Base-by-base conservation (phyloP, 148 eudicot genomes). In the Silene uniflora region DNA sequence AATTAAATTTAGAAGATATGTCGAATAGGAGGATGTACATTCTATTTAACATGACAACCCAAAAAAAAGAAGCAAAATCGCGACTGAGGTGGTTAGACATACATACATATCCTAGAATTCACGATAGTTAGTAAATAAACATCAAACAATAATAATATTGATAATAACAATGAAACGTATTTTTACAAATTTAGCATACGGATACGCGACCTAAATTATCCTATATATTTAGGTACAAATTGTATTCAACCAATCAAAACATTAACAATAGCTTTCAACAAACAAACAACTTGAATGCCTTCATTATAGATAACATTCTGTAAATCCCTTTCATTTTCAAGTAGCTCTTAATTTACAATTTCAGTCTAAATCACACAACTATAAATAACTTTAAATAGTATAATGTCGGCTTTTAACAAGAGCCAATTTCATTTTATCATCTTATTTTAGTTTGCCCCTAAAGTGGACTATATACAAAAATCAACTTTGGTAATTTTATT, bases 381-480 rank as follows among this genome's bases (percentile, higher is more conserved):
- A 0, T 52, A 52, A 52, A 52, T 52, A 7, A 52, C 3, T 52
- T 12, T 52, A 11, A 52, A 52, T 62, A 62, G 3, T 62, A 62
- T 24, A 75, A 8, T 29, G 59, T 39, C 19, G 71, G 62, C 61
- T n/a, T 70, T 76, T 67, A 66, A 4, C 72, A n/a, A 54, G 46
- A 52, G 78, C 7, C 52, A 10, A 1, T 62, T 17, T 10, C 16
- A 23, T 17, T 62, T 18, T 14, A 21, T 22, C 13, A 42, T 25
- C 8, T 16, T 52, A 52, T 52, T 52, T 52, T 52, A 52, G 56
- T 52, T 32, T 32, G 69, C 11, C 69, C 5, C 46, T 35, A 17
- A 35, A 2, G 14, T 32, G 49, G 22, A 32, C 32, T 12, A 62
- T 23, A 4, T 62, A 62, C 3, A 4, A 47, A 62, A 2, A 73